phyloP scores from a whole-genome alignment of 1,284 basidiomycete species.

The Hortiboletus rubellus region DNA sequence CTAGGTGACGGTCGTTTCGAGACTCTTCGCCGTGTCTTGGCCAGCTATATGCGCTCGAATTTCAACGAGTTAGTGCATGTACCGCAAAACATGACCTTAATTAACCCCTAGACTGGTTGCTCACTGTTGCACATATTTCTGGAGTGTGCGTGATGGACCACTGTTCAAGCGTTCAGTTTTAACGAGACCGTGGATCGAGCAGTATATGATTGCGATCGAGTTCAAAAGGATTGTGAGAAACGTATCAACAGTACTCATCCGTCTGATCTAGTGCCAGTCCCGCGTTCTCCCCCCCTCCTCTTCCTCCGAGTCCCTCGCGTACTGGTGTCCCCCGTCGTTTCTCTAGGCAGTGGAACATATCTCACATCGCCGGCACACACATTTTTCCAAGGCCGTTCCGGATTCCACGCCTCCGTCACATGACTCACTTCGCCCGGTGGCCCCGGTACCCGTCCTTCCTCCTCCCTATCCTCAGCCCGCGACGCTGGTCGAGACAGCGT shows the following conservation, averaged over 20 bases:
- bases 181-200: background rate
- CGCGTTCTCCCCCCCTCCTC: background rate
- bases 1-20: too few relatives aligned
- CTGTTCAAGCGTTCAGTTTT: too few relatives aligned
- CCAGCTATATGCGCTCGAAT: too few relatives aligned
- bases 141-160: too few relatives aligned
- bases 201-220: background rate
- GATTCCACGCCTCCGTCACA: conserved; percentile 33
- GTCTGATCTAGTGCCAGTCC: too few relatives aligned
- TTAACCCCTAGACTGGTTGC: too few relatives aligned
- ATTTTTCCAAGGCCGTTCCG: conserved; percentile 51
- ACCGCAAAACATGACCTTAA: too few relatives aligned
- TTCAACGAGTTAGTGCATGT: too few relatives aligned
- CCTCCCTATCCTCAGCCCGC: conserved; percentile 36
- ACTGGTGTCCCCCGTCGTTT: background rate
- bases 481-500: conserved; percentile 39
- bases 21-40: too few relatives aligned
- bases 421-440: conserved; percentile 42
- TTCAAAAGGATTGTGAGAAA: background rate
- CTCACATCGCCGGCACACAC: conserved; percentile 34
- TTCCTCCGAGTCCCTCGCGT: background rate
- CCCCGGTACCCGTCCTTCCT: conserved; percentile 42
- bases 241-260: background rate
- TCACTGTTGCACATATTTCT: too few relatives aligned
- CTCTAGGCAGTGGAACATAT: conserved; percentile 41